Percentiles rank a stretch among this genome's conserved stretches.
Evolutionary conservation across 2,329 filamentous ascomycete genomes (phyloP).

Genomic region (Mariannaea sp.): DNA sequence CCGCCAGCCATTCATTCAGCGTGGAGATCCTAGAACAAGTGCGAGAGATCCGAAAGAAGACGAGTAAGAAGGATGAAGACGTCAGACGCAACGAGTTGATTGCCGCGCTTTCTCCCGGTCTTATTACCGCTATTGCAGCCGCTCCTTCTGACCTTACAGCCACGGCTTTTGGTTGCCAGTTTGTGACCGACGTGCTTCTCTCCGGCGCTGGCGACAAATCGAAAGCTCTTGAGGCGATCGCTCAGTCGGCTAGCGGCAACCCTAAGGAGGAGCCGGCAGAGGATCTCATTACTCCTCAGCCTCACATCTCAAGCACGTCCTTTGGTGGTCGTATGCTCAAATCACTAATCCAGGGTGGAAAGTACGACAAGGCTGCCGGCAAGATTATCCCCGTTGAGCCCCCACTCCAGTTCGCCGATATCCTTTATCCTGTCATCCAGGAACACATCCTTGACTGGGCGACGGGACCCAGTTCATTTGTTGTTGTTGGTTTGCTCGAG

Average conservation of each 20-base stretch:
- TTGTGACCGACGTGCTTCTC: conserved; percentile 82
- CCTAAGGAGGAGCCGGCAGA: conserved; percentile 50
- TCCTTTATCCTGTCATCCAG: conserved; percentile 82
- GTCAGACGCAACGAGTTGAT: conserved; percentile 76
- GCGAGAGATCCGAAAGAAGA: conserved; percentile 76
- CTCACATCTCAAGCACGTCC: conserved; percentile 65
- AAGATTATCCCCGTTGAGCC: conserved; percentile 74
- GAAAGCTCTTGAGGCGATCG: conserved; percentile 72
- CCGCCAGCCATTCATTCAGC: conserved; percentile 65
- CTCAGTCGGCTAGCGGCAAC: conserved; percentile 64
- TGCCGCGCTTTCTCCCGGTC: conserved; percentile 71
- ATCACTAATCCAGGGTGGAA: conserved; percentile 85
- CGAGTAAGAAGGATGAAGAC: conserved; percentile 90
- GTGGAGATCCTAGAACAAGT: conserved; percentile 76
- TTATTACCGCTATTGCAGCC: conserved; percentile 74
- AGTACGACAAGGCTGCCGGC: conserved; percentile 77
- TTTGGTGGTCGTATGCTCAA: conserved; percentile 85
- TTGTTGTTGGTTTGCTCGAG: conserved; percentile 81
- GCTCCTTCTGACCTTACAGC: conserved; percentile 70
- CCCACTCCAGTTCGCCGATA: conserved; percentile 76
- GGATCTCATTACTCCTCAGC: conserved; percentile 46
- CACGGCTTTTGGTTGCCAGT: conserved; percentile 83
- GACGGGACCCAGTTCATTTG: conserved; percentile 82
- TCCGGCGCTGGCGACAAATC: conserved; percentile 75
- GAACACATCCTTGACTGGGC: conserved; percentile 81